Conservation (phyloP, 768 basidiomycete genomes). For the Albatrellus ellisii region DNA sequence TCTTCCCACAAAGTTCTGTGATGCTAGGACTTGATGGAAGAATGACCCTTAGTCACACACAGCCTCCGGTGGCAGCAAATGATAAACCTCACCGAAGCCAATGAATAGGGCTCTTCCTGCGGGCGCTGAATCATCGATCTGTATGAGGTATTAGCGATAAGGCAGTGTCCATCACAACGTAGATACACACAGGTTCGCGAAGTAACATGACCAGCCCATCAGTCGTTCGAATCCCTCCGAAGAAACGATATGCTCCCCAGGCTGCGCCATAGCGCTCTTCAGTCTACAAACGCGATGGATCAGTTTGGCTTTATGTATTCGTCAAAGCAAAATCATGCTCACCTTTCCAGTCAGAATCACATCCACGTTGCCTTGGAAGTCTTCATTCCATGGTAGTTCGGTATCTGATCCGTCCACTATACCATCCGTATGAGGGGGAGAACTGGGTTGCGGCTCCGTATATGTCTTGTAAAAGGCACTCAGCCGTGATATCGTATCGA, state of each 20-base stretch:
- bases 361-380: constrained; percentile 5
- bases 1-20: constrained; percentile 12
- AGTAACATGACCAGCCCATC: constrained; percentile 12
- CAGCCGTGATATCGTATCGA: neutral
- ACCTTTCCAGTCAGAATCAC: constrained; percentile 12
- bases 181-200: constrained; percentile 5
- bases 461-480: constrained; percentile 9
- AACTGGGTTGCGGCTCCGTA: neutral
- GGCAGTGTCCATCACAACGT: neutral
- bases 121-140: neutral
- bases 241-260: constrained; percentile 7
- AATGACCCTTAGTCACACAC: neutral
- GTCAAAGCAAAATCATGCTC: neutral
- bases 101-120: constrained; percentile 4
- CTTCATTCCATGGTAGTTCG: neutral
- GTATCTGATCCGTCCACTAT: neutral
- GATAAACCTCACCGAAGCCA: constrained; percentile 9
- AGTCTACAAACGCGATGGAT: constrained; percentile 2
- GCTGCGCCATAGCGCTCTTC: constrained; percentile 1
- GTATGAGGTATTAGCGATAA: neutral
- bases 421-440: neutral
- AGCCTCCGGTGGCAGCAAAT: neutral
- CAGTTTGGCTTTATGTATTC: neutral
- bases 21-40: constrained; percentile 8
- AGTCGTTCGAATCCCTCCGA: constrained; percentile 10